Conservation (phyloP, 2,329 filamentous ascomycete species). For the Aspergillus alliaceus region DNA sequence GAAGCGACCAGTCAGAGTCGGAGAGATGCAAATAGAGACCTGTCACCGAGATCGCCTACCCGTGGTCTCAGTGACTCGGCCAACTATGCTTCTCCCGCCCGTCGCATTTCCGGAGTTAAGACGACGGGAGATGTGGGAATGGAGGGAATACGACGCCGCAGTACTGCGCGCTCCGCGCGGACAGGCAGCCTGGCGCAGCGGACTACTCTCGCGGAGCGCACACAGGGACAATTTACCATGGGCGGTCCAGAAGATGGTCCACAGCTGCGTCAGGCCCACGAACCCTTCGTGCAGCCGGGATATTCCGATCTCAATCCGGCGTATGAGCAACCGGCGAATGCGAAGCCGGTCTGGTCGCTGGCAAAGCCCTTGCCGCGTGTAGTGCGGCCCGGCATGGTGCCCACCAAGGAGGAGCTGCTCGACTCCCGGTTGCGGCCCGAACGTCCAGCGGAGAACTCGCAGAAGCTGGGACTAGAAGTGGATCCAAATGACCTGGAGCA, state of each 20-base stretch:
- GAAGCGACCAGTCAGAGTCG: neutral
- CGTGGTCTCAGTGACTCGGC: neutral
- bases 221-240: conserved; percentile 25
- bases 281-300: conserved; percentile 54
- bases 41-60: neutral
- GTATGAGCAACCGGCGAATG: conserved; percentile 52
- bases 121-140: neutral
- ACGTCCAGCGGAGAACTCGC: conserved; percentile 32
- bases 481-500: conserved; percentile 46
- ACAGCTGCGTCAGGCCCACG: conserved; percentile 34
- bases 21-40: neutral
- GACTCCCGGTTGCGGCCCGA: conserved; percentile 30
- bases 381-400: conserved; percentile 55
- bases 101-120: neutral
- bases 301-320: conserved; percentile 56
- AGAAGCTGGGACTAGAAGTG: conserved; percentile 35
- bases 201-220: neutral
- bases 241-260: conserved; percentile 33
- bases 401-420: conserved; percentile 42
- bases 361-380: conserved; percentile 57
- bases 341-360: conserved; percentile 55
- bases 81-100: neutral
- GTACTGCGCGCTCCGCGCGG: neutral
- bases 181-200: neutral
- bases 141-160: neutral